These are phyloP conservation scores for Vachellia collinsii DNA, from an alignment of 306 rosid species.

Conservation along the genomic window DNA sequence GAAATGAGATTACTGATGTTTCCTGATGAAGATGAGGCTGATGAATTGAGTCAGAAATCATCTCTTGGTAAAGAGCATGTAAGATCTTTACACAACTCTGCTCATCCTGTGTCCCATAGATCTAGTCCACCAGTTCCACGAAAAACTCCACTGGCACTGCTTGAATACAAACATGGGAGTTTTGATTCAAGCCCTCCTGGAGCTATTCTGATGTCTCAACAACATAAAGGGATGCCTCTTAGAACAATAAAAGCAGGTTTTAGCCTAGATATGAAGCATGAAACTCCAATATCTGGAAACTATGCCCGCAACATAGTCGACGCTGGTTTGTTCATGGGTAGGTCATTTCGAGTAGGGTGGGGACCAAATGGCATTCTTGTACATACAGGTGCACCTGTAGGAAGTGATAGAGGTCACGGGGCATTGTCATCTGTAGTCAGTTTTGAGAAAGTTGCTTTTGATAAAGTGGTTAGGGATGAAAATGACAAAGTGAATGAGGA, in stretches of 20 bases:
- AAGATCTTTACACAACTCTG: constrained; percentile 56
- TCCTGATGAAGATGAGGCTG: constrained; percentile 57
- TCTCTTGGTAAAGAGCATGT: constrained; percentile 55
- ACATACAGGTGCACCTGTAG: constrained; percentile 76
- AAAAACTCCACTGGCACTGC: constrained; percentile 86
- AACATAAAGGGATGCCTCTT: constrained; percentile 62
- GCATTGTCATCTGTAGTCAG: constrained; percentile 75
- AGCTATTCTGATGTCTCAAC: constrained; percentile 82
- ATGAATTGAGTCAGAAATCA: constrained; percentile 49
- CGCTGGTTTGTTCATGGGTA: constrained; percentile 96
- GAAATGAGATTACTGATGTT: constrained; percentile 95
- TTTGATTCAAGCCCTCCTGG: constrained; percentile 74
- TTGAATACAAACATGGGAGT: constrained; percentile 79
- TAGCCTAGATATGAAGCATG: constrained; percentile 69
- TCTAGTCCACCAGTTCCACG: constrained; percentile 65
- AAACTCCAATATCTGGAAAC: constrained; percentile 65
- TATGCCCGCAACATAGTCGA: constrained; percentile 80
- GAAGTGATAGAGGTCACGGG: constrained; percentile 53
- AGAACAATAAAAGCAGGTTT: constrained; percentile 72
- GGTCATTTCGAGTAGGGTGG: constrained; percentile 97
- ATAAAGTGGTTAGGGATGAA: constrained; percentile 87
- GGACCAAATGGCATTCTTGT: constrained; percentile 94
- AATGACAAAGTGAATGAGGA: constrained; percentile 69
- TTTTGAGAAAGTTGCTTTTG: constrained; percentile 88
- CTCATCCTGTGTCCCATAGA: constrained; percentile 50